phyloP scores from a whole-genome alignment of 2,329 filamentous ascomycete genomes.

The Fusarium concolor region DNA sequence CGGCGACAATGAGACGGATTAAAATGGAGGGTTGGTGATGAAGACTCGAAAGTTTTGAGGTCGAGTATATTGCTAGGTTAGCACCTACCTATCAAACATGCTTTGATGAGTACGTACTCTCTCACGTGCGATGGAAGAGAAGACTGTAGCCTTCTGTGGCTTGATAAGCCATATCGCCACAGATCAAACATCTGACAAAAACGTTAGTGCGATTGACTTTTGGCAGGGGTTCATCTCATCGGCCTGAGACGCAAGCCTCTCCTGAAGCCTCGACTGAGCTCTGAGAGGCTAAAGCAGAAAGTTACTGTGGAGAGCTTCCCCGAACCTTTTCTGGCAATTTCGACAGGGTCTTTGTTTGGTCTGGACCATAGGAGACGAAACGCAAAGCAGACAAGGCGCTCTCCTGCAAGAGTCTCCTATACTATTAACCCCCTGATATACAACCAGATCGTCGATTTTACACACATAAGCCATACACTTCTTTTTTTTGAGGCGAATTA shows the following conservation, averaged over 20 bases:
- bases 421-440: slow-evolving; percentile 11
- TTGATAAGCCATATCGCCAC: slow-evolving; percentile 27
- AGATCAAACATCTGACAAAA: background rate
- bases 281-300: background rate
- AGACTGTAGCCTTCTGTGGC: background rate
- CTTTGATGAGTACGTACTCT: slow-evolving; percentile 26
- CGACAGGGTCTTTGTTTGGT: slow-evolving; percentile 28
- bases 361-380: slow-evolving; percentile 16
- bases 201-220: slow-evolving; percentile 15
- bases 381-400: background rate
- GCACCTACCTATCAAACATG: slow-evolving; percentile 19
- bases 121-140: slow-evolving; percentile 48
- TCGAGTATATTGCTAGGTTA: slow-evolving; percentile 8
- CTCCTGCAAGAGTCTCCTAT: slow-evolving; percentile 30
- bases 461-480: background rate
- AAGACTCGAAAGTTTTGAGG: slow-evolving; percentile 40
- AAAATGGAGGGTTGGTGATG: slow-evolving; percentile 28
- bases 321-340: slow-evolving; percentile 33
- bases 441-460: slow-evolving; percentile 7
- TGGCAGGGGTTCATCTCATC: background rate
- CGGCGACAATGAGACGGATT: slow-evolving; percentile 1
- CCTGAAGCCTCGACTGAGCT: slow-evolving; percentile 17
- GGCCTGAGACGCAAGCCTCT: slow-evolving; percentile 30
- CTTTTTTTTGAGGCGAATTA: background rate
- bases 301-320: slow-evolving; percentile 30